Base-by-base conservation (phyloP, 441 rosid genomes). In the Lagerstroemia fauriei region DNA sequence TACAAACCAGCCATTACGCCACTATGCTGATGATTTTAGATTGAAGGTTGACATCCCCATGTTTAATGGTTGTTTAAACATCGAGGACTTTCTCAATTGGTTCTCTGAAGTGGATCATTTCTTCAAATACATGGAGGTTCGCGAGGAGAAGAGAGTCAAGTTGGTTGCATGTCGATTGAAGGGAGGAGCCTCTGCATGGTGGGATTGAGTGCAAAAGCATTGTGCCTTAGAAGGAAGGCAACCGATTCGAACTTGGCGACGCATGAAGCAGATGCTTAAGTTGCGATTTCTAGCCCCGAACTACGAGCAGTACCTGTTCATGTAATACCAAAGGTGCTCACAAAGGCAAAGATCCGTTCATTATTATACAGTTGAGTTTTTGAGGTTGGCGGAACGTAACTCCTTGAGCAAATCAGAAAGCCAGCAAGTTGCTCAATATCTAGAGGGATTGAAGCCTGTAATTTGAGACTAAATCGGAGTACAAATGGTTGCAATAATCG, bases 81-180 rank as follows among this genome's bases (percentile, higher is more conserved):
- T 83, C 25, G 80, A 80, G 44, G 83, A 71, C 2, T 74, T 80
- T 24, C 27, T 81, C 0, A 74, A 84, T 76, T 81, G 75, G 84
- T 0, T 81, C 3, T 16, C 24, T 2, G 47, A 57, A 12, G 81
- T 84, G 1, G 79, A 81, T 1, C 25, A 56, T 1, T 81, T 80
- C 34, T 84, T 80, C 50, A 46, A 77, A 0, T 76, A 75, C n/a
- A 53, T 31, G 24, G 73, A 80, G 2, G 41, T 84, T 13, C 73
- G 81, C 0, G 34, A 77, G 9, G 76, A 78, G 13, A 47, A 56
- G 10, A 81, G 31, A 41, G 82, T 73, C 0, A 78, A 22, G 5
- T 18, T 77, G 8, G 77, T 82, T 0, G 63, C 82, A 13, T 82
- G 38, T 32, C 31, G 76, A 3, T 27, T 77, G 9, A 65, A 81